Base-by-base conservation (phyloP, 352 stramenopile species). In the Paralagenidium karlingii region DNA sequence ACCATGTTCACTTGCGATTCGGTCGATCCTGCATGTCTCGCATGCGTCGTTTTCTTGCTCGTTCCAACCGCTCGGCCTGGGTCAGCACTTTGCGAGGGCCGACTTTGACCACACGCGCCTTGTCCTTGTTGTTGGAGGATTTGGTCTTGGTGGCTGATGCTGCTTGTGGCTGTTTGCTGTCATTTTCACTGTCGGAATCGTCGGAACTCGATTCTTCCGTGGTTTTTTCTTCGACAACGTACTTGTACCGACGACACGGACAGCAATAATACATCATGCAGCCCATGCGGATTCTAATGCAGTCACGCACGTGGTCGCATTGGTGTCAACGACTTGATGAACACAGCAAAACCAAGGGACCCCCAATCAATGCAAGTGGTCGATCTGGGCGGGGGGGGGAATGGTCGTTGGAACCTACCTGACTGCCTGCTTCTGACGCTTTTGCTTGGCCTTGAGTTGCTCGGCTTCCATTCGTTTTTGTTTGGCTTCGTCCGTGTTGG, bases 11-110 rank as follows among this genome's bases (percentile, higher is more conserved):
- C n/a, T 82, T 82, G 7, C 70, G 56, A 9, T 59, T 74, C 12
- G 70, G 67, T 2, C 67, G 55, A 40, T 84, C 67, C 43, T 78
- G 64, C 70, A 84, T 84, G 39, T 84, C 70, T 2, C 68, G 47
- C 33, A 80, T 40, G 7, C 70, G 54, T 8, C 70, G 47, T 42
- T 82, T 84, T 12, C 65, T 55, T 16, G 70, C 70, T 6, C 70
- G 60, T 29, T 84, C 70, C 11, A 82, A 63, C 0, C 67, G 57
- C 41, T 84, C 57, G 40, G 80, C 70, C 36, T 84, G 68, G 4
- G 55, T 81, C n/a, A 84, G 53, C 16, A 68, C 60, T 28, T 79
- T 81, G 13, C 70, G 62, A 40, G 65, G 45, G 5, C 64, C 62
- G 16, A 70, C 61, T 15, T 63, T 60, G 24, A 80, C 60, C 11